A percentile compares a stretch with the other conserved stretches of the same genome.
Evolutionary conservation across 2,329 filamentous ascomycete species (phyloP).

Genomic region (Fusarium nurragi): DNA sequence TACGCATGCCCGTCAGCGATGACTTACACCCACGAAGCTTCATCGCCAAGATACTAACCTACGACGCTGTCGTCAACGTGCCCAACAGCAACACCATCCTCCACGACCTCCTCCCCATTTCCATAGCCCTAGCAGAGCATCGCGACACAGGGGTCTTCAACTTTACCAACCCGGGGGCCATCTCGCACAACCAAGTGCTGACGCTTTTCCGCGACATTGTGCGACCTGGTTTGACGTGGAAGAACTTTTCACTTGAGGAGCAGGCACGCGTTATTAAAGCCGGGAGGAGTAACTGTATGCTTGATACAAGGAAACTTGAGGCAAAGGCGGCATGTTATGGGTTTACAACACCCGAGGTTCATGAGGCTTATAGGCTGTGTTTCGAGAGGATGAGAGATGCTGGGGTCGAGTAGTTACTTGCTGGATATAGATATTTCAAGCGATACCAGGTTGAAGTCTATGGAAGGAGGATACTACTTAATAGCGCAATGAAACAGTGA

Average conservation of each 20-base stretch:
- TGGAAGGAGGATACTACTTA: too few relatives aligned
- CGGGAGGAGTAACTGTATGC: conserved; percentile 71
- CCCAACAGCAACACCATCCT: conserved; percentile 76
- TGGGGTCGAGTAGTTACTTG: not conserved
- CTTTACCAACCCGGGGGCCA: conserved; percentile 75
- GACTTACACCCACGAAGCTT: conserved; percentile 74
- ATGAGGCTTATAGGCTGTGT: conserved; percentile 62
- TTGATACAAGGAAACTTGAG: conserved; percentile 70
- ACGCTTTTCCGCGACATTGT: conserved; percentile 70
- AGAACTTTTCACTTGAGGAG: conserved; percentile 73
- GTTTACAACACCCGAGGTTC: conserved; percentile 68
- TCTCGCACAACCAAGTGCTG: conserved; percentile 76
- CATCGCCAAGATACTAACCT: conserved; percentile 74
- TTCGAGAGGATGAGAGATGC: conserved; percentile 5
- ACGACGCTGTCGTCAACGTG: conserved; percentile 72
- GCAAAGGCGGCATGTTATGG: conserved; percentile 68
- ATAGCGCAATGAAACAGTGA: too few relatives aligned
- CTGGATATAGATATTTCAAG: too few relatives aligned
- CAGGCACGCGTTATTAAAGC: conserved; percentile 73
- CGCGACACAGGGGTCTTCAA: conserved; percentile 72
- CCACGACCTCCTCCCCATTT: conserved; percentile 69
- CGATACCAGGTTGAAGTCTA: too few relatives aligned
- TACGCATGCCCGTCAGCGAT: conserved; percentile 76
- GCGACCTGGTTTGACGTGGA: conserved; percentile 67
- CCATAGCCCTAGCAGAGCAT: conserved; percentile 68